Conservation (phyloP, 2,329 filamentous ascomycete species). For the Tolypocladium cylindrosporum region DNA sequence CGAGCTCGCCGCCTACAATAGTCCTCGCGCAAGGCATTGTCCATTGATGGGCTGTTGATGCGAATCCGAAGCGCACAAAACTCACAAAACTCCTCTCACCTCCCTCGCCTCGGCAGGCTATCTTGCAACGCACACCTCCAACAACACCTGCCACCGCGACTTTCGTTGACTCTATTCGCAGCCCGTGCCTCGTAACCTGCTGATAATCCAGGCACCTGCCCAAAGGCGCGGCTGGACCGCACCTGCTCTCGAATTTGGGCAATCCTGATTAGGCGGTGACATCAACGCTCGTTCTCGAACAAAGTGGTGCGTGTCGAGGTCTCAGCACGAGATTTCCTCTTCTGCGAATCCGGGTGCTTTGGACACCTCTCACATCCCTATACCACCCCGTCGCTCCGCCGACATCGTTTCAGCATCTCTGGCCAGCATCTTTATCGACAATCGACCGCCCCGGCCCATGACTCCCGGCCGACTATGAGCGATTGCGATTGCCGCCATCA, state of each 20-base stretch:
- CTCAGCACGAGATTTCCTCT: neutral
- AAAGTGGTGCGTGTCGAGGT: neutral
- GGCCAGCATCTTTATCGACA: slow-evolving; percentile 3
- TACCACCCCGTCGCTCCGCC: neutral
- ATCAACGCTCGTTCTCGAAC: neutral
- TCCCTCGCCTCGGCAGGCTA: neutral
- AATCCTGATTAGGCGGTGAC: neutral
- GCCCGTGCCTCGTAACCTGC: neutral
- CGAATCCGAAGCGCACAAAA: neutral
- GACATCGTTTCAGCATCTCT: neutral
- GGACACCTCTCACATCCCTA: slow-evolving; percentile 2
- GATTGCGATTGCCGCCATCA: slow-evolving; percentile 8
- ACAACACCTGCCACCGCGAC: neutral
- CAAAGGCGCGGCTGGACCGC: neutral
- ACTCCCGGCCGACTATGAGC: slow-evolving; percentile 19
- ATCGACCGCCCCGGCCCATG: slow-evolving; percentile 9
- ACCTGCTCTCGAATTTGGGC: neutral
- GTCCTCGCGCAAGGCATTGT: neutral
- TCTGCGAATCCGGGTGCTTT: neutral
- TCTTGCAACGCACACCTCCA: neutral
- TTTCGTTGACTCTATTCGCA: neutral
- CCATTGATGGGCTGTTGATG: neutral
- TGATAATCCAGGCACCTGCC: neutral
- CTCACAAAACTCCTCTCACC: neutral
- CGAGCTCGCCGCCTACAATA: neutral